phyloP scores from a whole-genome alignment of 176 grass and related monocot species.

The Eragrostis curvula region DNA sequence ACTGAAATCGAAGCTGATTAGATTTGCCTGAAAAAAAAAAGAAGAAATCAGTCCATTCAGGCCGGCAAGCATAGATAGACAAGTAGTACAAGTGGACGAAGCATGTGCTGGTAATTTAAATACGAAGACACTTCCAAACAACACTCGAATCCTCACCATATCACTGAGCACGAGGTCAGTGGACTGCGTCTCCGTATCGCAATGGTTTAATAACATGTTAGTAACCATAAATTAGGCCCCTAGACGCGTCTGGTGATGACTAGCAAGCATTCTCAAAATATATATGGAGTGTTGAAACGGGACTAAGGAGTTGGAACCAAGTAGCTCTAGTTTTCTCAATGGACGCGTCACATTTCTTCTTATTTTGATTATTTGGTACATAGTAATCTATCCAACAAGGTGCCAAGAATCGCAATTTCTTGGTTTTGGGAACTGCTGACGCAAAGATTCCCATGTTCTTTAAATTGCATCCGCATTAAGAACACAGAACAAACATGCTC shows the following conservation, averaged over 20 bases:
- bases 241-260: constrained; percentile 26
- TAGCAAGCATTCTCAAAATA: not conserved
- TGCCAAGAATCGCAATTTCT: not conserved
- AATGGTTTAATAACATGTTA: not conserved
- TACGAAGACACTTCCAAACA: not conserved
- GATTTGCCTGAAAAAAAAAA: not conserved
- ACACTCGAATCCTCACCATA: not conserved
- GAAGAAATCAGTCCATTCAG: constrained; percentile 1
- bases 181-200: not conserved
- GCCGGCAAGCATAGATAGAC: constrained; percentile 5
- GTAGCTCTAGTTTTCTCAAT: not conserved
- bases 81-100: not conserved
- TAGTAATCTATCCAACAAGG: not conserved
- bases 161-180: constrained; percentile 16
- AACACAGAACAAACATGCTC: not conserved
- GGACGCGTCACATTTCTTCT: not conserved
- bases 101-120: not conserved
- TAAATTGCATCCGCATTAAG: not conserved
- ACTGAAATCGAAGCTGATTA: not conserved
- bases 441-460: not conserved
- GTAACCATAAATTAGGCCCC: not conserved
- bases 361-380: not conserved
- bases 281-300: not conserved
- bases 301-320: not conserved
- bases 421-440: not conserved